These are phyloP conservation scores for Candida vaughaniae DNA, from an alignment of 805 yeast genomes.

Conservation along the genomic window DNA sequence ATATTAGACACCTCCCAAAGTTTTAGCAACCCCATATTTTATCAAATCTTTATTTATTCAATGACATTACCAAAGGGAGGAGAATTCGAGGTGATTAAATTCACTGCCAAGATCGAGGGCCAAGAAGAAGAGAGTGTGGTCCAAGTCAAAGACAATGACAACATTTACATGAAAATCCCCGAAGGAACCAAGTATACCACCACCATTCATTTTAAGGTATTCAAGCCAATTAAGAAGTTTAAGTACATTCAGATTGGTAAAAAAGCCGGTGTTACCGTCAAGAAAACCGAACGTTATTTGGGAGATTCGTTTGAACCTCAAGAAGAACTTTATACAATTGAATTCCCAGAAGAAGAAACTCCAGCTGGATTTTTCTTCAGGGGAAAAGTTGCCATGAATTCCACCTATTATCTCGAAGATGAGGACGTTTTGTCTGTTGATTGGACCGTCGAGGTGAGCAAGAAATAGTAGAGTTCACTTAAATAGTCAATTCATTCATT, in stretches of 20 bases:
- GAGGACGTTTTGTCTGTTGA: conserved; percentile 25
- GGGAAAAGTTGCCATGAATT: conserved; percentile 30
- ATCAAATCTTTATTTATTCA: conserved; percentile 2
- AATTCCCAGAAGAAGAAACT: conserved; percentile 33
- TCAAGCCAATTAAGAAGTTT: conserved; percentile 27
- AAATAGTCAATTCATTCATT: too few relatives aligned
- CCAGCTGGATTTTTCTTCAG: conserved; percentile 41
- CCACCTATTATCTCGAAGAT: conserved; percentile 34
- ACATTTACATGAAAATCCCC: conserved; percentile 31
- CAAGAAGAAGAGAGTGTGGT: conserved; percentile 22
- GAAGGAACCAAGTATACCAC: conserved; percentile 34
- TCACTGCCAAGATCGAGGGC: conserved; percentile 30
- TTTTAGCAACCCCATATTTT: too few relatives aligned
- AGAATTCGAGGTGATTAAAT: conserved; percentile 32
- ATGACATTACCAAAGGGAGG: conserved; percentile 14
- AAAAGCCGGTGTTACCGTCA: conserved; percentile 35
- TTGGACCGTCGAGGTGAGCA: conserved; percentile 37
- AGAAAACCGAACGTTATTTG: conserved; percentile 25
- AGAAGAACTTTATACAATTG: conserved; percentile 30
- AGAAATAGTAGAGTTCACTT: too few relatives aligned
- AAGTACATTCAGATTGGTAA: conserved; percentile 35
- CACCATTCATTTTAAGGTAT: conserved; percentile 33
- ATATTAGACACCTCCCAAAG: too few relatives aligned
- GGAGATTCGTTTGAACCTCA: conserved; percentile 33
- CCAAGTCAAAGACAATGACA: conserved; percentile 26